Evolutionary conservation across 768 basidiomycete genomes (phyloP), one percentile per base, ranked within the genome.

Genomic region (Tylopilus sp.): DNA sequence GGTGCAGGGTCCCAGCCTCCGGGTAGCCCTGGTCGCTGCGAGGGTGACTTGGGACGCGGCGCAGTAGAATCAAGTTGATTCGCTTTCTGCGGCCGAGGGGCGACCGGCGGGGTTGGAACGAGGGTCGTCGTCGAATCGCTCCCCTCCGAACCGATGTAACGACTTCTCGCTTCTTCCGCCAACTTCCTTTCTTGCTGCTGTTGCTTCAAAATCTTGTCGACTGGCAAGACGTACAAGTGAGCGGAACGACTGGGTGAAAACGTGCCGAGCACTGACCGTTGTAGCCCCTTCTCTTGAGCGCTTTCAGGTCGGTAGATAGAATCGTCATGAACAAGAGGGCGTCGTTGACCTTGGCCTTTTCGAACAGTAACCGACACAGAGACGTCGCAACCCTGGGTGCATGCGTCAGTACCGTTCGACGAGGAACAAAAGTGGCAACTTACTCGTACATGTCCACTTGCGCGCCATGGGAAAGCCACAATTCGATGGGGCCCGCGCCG

Each of bases 381-480:
- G 89, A 87, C 1, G 84, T 86, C 0, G 96, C 87, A 14, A 98
- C 86, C 69, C 93, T 95, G 45, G 42, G 50, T 17, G 51, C 30
- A 34, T 54, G 24, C 21, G 17, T 41, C 51, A 50, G 52, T 19
- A 12, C 17, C 52, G 52, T 37, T 12, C 4, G 50, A n/a, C 29
- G 21, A 41, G 24, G 45, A 12, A 30, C 6, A 28, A 33, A 40
- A n/a, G 5, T 22, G 29, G 16, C 1, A 25, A 82, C 91, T 74
- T 63, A 92, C 92, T 97, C 95, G 63, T 89, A 98, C 82, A 95
- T 89, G 62, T 98, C 92, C 40, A 90, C 76, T 57, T 87, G 80
- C 1, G 85, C 74, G 54, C 83, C 83, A n/a, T 77, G 76, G 7
- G 90, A 87, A 30, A 95, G 74, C 80, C 87, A 90, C 24, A 98